Evolutionary conservation across 148 eudicot genomes (phyloP).

Genomic region (Mesembryanthemum crystallinum): DNA sequence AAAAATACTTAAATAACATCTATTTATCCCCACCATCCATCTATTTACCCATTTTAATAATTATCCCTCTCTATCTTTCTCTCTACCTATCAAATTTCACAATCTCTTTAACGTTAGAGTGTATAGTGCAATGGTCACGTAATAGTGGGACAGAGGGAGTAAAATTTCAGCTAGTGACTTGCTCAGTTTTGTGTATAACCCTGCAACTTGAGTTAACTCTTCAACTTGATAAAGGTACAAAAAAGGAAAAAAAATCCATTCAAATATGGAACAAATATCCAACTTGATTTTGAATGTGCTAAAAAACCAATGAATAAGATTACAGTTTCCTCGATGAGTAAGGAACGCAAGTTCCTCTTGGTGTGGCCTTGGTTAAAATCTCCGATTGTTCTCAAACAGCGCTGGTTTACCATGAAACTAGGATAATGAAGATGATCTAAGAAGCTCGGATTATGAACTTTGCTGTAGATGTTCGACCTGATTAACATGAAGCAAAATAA

Average conservation of each 20-base stretch:
- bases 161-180: neutral
- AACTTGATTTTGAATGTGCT: constrained; percentile 9
- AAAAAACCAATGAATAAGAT: constrained; percentile 10
- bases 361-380: neutral
- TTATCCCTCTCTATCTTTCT: no score
- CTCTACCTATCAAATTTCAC: no score
- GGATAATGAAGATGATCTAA: neutral
- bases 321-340: constrained; percentile 1
- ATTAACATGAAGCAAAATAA: neutral
- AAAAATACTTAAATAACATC: no score
- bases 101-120: no score
- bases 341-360: neutral
- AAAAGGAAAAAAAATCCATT: no score
- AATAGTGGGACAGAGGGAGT: no score
- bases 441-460: neutral
- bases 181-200: neutral
- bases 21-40: no score
- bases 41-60: no score
- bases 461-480: constrained; percentile 1
- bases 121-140: no score
- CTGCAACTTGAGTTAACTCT: neutral
- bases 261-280: neutral
- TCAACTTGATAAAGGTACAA: constrained; percentile 8
- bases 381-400: neutral
- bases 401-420: neutral